A percentile compares a stretch with the other conserved stretches of the same genome.
Conservation (phyloP, 768 basidiomycete genomes). For the Trametes meyenii region DNA sequence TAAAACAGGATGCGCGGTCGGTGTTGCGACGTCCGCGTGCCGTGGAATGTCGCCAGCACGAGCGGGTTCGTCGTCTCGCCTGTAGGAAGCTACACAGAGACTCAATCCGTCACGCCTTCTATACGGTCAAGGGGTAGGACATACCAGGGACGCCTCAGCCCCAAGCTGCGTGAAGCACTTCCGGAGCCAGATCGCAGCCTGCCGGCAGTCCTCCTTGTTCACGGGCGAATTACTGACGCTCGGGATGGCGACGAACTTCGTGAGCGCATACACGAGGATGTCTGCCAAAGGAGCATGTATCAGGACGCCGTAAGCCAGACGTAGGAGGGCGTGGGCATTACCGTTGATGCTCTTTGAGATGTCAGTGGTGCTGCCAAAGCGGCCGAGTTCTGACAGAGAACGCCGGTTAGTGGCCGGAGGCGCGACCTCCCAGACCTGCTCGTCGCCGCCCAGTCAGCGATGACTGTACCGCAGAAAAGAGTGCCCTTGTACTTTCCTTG, state of each 20-base stretch:
- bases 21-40: conserved; percentile 52
- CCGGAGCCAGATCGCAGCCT: conserved; percentile 91
- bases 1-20: conserved; percentile 84
- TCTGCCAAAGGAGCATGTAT: conserved; percentile 42
- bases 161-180: conserved; percentile 89
- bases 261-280: conserved; percentile 75
- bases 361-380: conserved; percentile 6
- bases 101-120: not conserved
- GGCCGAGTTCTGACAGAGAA: conserved; percentile 10
- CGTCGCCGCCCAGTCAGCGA: not conserved
- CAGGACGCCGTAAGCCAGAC: not conserved
- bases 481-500: conserved; percentile 52
- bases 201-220: conserved; percentile 86
- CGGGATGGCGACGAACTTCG: conserved; percentile 84
- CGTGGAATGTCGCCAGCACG: conserved; percentile 85
- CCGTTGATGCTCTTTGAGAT: conserved; percentile 17
- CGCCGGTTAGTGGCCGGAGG: conserved; percentile 22
- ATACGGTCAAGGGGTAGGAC: conserved; percentile 19
- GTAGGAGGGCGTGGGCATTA: not conserved
- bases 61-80: conserved; percentile 81
- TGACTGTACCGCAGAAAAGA: not conserved
- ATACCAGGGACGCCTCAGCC: conserved; percentile 74
- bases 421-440: conserved; percentile 44
- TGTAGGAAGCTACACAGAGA: conserved; percentile 62
- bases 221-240: conserved; percentile 74